Evolutionary conservation across 306 rosid genomes (phyloP).

Genomic region (Abrus precatorius): DNA sequence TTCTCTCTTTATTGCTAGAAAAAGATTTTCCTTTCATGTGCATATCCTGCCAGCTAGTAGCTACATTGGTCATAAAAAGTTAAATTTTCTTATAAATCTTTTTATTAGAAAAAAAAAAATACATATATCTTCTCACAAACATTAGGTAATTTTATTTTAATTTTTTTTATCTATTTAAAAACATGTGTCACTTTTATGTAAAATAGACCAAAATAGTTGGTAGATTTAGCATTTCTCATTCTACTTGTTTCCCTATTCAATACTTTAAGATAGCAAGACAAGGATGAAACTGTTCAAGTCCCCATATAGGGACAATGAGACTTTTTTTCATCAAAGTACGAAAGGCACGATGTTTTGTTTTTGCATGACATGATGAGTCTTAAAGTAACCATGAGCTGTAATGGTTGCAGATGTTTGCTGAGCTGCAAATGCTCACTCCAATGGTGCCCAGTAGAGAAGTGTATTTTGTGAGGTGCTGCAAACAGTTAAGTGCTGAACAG

Average conservation of each 20-base stretch:
- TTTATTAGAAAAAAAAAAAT: neutral
- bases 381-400: conserved; percentile 9
- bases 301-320: neutral
- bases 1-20: neutral
- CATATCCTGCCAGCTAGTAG: no score
- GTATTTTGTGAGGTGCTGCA: conserved; percentile 85
- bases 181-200: no score
- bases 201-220: no score
- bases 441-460: conserved; percentile 93
- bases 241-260: no score
- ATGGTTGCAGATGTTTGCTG: conserved; percentile 87
- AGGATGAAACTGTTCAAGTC: neutral
- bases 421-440: conserved; percentile 95
- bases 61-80: neutral
- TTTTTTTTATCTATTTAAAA: no score
- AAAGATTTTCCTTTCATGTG: conserved; percentile 14
- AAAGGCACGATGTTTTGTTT: neutral
- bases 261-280: conserved; percentile 14
- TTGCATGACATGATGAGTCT: neutral
- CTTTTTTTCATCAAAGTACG: neutral
- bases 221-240: no score
- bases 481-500: conserved; percentile 77
- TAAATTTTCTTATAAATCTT: neutral
- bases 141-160: no score
- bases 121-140: no score